Base-by-base conservation (phyloP, 2,329 filamentous ascomycete species). In the Dothistroma septosporum region DNA sequence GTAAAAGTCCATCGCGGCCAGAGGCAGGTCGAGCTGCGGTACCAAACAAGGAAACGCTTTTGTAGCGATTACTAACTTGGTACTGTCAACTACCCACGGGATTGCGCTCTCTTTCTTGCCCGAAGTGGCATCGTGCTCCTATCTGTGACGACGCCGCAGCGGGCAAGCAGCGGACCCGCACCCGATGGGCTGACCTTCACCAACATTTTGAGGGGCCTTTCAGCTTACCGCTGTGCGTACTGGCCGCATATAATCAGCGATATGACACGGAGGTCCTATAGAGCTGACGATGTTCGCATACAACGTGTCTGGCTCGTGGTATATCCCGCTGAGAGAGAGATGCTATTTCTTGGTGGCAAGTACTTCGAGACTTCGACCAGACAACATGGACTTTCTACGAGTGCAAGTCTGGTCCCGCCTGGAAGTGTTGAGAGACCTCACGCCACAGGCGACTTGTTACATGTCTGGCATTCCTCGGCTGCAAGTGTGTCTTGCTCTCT, bases 1-100 rank as follows among this genome's bases (percentile, higher is more conserved):
- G 85, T 66, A 85, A 79, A 57, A 59, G 58, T n/a, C n/a, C 41
- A 2, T n/a, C 14, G 46, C 46, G 54, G 53, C 57, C 60, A 19
- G 16, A 47, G n/a, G 44, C 35, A 44, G 21, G 53, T 59, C 32
- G 59, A 54, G 24, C 53, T 58, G 19, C 53, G 16, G 22, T 61
- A n/a, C 62, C 64, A 2, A 66, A 64, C 8, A 61, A 64, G 12
- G 63, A 66, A 54, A 65, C 61, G 2, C 33, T 64, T 41, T 48
- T 65, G 53, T 66, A 53, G 60, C 24, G 28, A 12, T 21, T n/a
- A 48, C 6, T 21, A 35, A 35, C 24, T 21, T 56, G 24, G 21
- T 52, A 16, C 5, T 24, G 47, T 47, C 19, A 21, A 33, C n/a
- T 35, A 21, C 28, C 50, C 2, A n/a, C 31, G 11, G 22, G 44